Conservation (phyloP, 2,329 filamentous ascomycete genomes). For the Didymella segeticola region DNA sequence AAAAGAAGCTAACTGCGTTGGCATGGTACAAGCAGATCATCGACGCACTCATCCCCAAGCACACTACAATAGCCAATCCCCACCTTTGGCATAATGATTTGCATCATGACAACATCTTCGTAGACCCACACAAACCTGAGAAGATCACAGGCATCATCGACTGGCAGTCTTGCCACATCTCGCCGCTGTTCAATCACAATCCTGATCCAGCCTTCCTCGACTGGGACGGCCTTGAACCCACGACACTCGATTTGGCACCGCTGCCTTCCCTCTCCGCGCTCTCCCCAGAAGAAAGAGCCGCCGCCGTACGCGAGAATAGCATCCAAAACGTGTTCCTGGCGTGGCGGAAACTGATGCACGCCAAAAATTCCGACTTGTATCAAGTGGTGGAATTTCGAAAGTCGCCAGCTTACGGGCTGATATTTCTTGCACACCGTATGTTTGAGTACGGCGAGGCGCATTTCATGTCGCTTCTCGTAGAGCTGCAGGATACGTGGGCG, state of each 20-base stretch:
- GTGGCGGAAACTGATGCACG: slow-evolving; percentile 20
- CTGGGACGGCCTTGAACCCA: slow-evolving; percentile 19
- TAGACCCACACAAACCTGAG: slow-evolving; percentile 30
- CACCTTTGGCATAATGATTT: slow-evolving; percentile 46
- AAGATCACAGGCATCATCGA: slow-evolving; percentile 38
- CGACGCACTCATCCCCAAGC: slow-evolving; percentile 9
- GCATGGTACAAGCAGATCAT: slow-evolving; percentile 11
- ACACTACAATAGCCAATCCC: slow-evolving; percentile 6
- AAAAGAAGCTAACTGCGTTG: slow-evolving; percentile 19
- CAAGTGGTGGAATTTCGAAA: slow-evolving; percentile 14
- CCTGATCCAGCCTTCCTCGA: slow-evolving; percentile 20
- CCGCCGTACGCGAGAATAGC: slow-evolving; percentile 10
- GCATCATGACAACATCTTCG: slow-evolving; percentile 37
- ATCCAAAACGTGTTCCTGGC: slow-evolving; percentile 14
- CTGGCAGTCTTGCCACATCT: slow-evolving; percentile 39
- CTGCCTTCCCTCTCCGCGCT: slow-evolving; percentile 13
- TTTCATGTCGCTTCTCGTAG: slow-evolving; percentile 15
- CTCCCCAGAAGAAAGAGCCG: slow-evolving; percentile 14
- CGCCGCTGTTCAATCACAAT: slow-evolving; percentile 27
- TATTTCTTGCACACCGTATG: slow-evolving; percentile 18
- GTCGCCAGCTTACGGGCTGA: slow-evolving; percentile 11
- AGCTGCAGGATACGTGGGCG: slow-evolving; percentile 15
- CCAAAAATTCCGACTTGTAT: slow-evolving; percentile 13
- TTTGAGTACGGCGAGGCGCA: slow-evolving; percentile 21
- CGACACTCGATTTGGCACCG: slow-evolving; percentile 13